Base-by-base conservation (phyloP, 495 filamentous ascomycete species). In the Peziza echinospora region DNA sequence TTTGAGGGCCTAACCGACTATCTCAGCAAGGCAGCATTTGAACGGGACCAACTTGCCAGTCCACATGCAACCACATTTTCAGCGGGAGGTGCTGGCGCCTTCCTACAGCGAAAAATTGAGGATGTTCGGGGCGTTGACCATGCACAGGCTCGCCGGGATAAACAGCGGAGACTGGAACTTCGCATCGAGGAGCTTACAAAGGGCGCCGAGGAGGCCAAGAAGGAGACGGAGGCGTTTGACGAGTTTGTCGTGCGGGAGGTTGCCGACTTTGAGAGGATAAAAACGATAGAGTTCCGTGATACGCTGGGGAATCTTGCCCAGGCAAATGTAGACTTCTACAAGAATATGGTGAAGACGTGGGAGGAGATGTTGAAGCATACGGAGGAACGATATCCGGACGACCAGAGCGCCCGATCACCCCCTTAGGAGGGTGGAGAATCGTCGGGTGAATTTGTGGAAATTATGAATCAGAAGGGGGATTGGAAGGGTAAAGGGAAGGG, bases 41-140 rank as follows among this genome's bases (percentile, higher is more conserved):
- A 97, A 58, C 77, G 87, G 39, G 91, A 97, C 63, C 71, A 71
- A 24, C 76, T 97, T 10, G 80, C 82, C 5, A 73, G 71, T 22
- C 71, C 74, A 41, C 67, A 73, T 23, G 75, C 71, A 9, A 71
- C 71, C 2, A 71, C 69, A 0, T n/a, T 21, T 2, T n/a, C 40
- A 3, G 16, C n/a, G 22, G 55, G 60, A 6, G 64, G 68, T 5
- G 79, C 87, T 0, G 78, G 82, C 16, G 82, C 81, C n/a, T 96
- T 93, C 66, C 74, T 97, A 50, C 80, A 86, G 26, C 77, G 75
- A 49, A 97, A 96, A 63, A 80, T 97, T 63, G 89, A 97, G 60
- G 89, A 97, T 59, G 84, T 93, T 57, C 76, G 89, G 11, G 91
- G 89, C 10, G 86, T 97, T 5, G 89, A 97, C 61, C 89, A 97